Evolutionary conservation across 768 basidiomycete species (phyloP).

Genomic region (Leccinum incarnatum): DNA sequence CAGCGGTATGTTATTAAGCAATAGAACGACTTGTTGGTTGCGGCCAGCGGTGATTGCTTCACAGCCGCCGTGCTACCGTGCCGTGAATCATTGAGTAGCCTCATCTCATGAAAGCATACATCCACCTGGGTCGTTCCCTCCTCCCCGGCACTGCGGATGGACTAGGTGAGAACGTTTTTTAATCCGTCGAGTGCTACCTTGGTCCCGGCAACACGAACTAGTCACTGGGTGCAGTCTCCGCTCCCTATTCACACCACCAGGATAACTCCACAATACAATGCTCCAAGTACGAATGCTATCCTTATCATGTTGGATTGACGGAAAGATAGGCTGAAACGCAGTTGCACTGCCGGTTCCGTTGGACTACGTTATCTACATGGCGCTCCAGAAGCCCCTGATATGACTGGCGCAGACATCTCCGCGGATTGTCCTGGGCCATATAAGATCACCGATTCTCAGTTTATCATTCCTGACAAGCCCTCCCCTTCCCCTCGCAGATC

Average conservation of each 20-base stretch:
- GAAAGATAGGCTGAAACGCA: background rate
- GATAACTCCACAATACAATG: background rate
- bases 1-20: too few relatives aligned
- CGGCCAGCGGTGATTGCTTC: too few relatives aligned
- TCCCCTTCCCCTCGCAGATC: background rate
- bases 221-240: background rate
- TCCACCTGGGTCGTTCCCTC: background rate
- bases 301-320: background rate
- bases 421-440: background rate
- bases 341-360: background rate
- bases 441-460: too few relatives aligned
- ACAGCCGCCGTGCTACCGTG: too few relatives aligned
- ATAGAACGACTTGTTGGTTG: too few relatives aligned
- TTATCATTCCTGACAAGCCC: too few relatives aligned
- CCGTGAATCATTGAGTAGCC: too few relatives aligned
- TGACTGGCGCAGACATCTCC: background rate
- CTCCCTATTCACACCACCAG: background rate
- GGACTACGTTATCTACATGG: background rate
- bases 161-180: background rate
- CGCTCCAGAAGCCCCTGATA: background rate
- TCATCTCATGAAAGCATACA: too few relatives aligned
- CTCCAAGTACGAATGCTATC: background rate
- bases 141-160: background rate
- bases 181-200: background rate
- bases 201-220: background rate